These are phyloP conservation scores for Puccinia polysora DNA, from an alignment of 1,284 basidiomycete species.

Conservation along the genomic window DNA sequence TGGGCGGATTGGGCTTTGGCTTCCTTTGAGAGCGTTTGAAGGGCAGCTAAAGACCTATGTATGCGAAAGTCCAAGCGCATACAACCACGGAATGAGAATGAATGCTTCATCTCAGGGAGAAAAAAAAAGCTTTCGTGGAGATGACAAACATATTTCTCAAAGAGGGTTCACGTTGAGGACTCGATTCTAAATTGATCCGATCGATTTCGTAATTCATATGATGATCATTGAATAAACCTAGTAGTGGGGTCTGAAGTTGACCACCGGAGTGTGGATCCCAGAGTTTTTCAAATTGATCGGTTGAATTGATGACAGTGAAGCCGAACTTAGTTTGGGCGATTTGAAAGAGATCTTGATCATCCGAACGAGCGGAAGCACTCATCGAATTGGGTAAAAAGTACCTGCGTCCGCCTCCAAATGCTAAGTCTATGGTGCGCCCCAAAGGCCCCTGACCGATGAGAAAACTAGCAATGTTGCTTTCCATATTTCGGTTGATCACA, in stretches of 20 bases:
- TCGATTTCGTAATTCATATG: slow-evolving; percentile 48
- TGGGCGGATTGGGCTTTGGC: slow-evolving; percentile 43
- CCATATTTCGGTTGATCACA: slow-evolving; percentile 48
- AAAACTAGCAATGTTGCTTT: slow-evolving; percentile 47
- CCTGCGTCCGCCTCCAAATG: slow-evolving; percentile 54
- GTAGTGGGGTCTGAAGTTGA: slow-evolving; percentile 22
- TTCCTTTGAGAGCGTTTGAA: slow-evolving; percentile 40
- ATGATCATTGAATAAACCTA: slow-evolving; percentile 46
- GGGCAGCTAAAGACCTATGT: slow-evolving; percentile 40
- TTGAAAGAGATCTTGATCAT: slow-evolving; percentile 51
- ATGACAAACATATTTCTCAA: slow-evolving; percentile 47
- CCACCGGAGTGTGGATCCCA: slow-evolving; percentile 12
- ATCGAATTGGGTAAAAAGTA: slow-evolving; percentile 52
- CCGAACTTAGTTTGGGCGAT: slow-evolving; percentile 46
- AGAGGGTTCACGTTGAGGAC: slow-evolving; percentile 44
- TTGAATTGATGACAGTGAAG: slow-evolving; percentile 44
- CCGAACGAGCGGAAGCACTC: slow-evolving; percentile 50
- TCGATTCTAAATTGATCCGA: slow-evolving; percentile 37
- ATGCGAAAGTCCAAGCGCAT: neutral
- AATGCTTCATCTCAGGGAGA: too few species aligned
- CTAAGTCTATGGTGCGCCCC: slow-evolving; percentile 50
- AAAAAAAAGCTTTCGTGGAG: too few species aligned
- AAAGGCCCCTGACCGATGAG: slow-evolving; percentile 46
- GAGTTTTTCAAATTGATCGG: slow-evolving; percentile 42
- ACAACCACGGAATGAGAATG: too few species aligned